These are phyloP conservation scores for Ascochyta viciae-villosae DNA, from an alignment of 2,329 filamentous ascomycete species.

Conservation along the genomic window DNA sequence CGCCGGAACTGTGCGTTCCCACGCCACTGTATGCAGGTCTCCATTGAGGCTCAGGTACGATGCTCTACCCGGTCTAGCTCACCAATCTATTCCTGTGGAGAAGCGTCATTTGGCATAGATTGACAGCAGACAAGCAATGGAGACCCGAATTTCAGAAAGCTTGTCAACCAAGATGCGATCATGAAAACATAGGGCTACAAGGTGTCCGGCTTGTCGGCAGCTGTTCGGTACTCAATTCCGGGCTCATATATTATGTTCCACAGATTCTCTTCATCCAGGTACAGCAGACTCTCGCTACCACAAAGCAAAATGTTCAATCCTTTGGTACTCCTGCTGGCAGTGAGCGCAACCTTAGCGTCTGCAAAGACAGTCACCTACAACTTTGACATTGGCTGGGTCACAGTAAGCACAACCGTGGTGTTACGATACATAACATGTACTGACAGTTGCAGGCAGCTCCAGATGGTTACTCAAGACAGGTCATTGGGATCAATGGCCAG, in stretches of 20 bases:
- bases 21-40: slow-evolving; percentile 12
- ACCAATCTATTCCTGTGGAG: neutral
- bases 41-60: slow-evolving; percentile 7
- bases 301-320: slow-evolving; percentile 17
- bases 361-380: slow-evolving; percentile 55
- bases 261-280: neutral
- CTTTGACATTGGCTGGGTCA: slow-evolving; percentile 62
- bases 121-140: slow-evolving; percentile 5
- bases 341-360: slow-evolving; percentile 21
- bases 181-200: neutral
- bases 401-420: slow-evolving; percentile 11
- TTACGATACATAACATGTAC: neutral
- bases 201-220: slow-evolving; percentile 1
- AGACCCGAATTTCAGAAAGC: neutral
- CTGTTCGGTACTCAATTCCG: neutral
- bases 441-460: slow-evolving; percentile 10
- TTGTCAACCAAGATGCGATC: slow-evolving; percentile 2
- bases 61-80: slow-evolving; percentile 1
- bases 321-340: slow-evolving; percentile 2
- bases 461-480: slow-evolving; percentile 43
- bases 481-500: slow-evolving; percentile 73
- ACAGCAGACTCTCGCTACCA: neutral
- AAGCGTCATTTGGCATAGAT: neutral
- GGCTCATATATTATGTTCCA: slow-evolving; percentile 1
- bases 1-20: neutral